A percentile compares a stretch with the other conserved stretches of the same genome.
Evolutionary conservation across 306 rosid genomes (phyloP).

Genomic region (Erythrophleum fordii): DNA sequence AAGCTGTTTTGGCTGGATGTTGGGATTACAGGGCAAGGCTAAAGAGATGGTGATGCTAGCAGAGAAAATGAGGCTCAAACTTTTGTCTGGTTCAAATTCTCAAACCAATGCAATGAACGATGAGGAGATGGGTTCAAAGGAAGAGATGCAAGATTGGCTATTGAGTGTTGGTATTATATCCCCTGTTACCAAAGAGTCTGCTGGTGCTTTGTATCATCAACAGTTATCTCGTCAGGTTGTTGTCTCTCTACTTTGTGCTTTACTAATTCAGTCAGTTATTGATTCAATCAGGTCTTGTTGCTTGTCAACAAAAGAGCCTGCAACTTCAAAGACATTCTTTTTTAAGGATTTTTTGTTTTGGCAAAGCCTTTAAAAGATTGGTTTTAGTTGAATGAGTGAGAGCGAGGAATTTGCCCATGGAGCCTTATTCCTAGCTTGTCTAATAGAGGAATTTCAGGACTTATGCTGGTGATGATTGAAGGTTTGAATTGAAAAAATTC

Average conservation of each 20-base stretch:
- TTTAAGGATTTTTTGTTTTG: background rate
- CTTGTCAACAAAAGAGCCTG: slow-evolving; percentile 15
- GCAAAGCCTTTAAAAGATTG: slow-evolving; percentile 5
- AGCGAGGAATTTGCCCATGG: slow-evolving; percentile 1
- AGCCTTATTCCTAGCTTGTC: slow-evolving; percentile 23
- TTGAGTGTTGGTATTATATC: slow-evolving; percentile 94
- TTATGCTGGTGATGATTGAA: slow-evolving; percentile 2
- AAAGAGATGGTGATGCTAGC: slow-evolving; percentile 98
- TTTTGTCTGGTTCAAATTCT: slow-evolving; percentile 74
- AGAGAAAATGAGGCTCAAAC: slow-evolving; percentile 96
- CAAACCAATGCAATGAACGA: slow-evolving; percentile 59
- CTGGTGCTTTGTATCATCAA: slow-evolving; percentile 95
- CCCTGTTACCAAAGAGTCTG: slow-evolving; percentile 98
- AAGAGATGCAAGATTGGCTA: slow-evolving; percentile 96
- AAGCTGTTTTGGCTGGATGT: slow-evolving; percentile 35
- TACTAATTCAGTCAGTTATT: background rate
- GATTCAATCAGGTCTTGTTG: background rate
- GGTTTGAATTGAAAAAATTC: background rate
- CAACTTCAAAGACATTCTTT: slow-evolving; percentile 15
- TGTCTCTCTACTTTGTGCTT: slow-evolving; percentile 21
- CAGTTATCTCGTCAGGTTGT: slow-evolving; percentile 93
- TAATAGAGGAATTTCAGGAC: background rate
- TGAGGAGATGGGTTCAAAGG: slow-evolving; percentile 92
- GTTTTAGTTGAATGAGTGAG: slow-evolving; percentile 7
- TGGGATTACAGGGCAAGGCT: slow-evolving; percentile 85